phyloP scores from a whole-genome alignment of 352 stramenopile species.

The Phytophthora nicotianae region DNA sequence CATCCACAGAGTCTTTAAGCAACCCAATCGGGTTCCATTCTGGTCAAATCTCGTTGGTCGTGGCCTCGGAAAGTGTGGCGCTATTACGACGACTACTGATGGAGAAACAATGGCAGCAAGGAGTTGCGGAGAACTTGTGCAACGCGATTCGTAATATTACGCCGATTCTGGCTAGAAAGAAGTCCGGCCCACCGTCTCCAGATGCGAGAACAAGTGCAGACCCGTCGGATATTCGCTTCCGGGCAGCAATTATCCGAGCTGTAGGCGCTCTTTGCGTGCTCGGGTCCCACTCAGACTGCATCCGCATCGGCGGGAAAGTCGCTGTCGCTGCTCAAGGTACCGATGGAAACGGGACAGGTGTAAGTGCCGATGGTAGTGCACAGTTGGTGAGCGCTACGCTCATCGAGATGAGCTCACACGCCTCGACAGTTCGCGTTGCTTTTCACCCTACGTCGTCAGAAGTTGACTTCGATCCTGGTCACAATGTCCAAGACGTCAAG shows the following conservation, averaged over 20 bases:
- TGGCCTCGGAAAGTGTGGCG: slow-evolving; percentile 85
- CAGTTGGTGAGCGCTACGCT: slow-evolving; percentile 70
- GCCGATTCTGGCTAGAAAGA: slow-evolving; percentile 58
- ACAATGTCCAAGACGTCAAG: slow-evolving; percentile 87
- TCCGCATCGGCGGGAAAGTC: slow-evolving; percentile 82
- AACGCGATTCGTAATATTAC: slow-evolving; percentile 76
- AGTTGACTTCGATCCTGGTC: slow-evolving; percentile 69
- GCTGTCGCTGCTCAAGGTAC: slow-evolving; percentile 58
- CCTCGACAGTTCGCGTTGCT: slow-evolving; percentile 76
- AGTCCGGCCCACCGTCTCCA: slow-evolving; percentile 23
- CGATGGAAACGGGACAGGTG: slow-evolving; percentile 27
- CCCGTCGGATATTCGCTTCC: slow-evolving; percentile 67
- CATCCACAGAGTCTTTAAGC: slow-evolving; percentile 74
- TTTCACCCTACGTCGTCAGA: slow-evolving; percentile 67
- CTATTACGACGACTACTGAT: slow-evolving; percentile 73
- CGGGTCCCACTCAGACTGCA: slow-evolving; percentile 82
- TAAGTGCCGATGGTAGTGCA: slow-evolving; percentile 38
- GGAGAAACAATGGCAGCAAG: slow-evolving; percentile 64
- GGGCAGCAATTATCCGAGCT: slow-evolving; percentile 77
- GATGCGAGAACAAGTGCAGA: slow-evolving; percentile 10
- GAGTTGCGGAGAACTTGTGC: slow-evolving; percentile 71
- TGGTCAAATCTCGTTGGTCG: slow-evolving; percentile 76
- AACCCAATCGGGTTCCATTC: slow-evolving; percentile 84
- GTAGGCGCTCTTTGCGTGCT: slow-evolving; percentile 84
- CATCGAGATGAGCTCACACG: slow-evolving; percentile 70